Percentiles rank a stretch among this genome's conserved stretches.
Conservation (phyloP, 2,329 filamentous ascomycete genomes). For the Furcasterigmium sp. region DNA sequence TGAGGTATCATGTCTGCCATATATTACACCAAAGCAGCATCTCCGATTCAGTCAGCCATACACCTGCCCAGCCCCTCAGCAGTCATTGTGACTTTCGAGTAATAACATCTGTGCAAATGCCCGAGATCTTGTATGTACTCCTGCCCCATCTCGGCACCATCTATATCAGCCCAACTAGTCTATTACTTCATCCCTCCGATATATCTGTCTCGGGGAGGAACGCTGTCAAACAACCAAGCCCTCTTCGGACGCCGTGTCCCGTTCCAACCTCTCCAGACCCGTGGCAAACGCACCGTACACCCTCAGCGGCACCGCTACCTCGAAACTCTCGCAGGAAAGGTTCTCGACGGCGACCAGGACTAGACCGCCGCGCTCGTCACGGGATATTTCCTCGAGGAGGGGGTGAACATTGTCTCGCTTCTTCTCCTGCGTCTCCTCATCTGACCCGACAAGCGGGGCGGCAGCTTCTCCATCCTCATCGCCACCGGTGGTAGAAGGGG, state of each 20-base stretch:
- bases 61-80: too few species aligned
- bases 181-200: too few species aligned
- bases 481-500: slow-evolving; percentile 7
- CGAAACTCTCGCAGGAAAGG: slow-evolving; percentile 81
- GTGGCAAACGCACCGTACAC: slow-evolving; percentile 66
- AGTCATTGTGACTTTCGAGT: too few species aligned
- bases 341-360: slow-evolving; percentile 74
- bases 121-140: too few species aligned
- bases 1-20: too few species aligned
- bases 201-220: too few species aligned
- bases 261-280: slow-evolving; percentile 50
- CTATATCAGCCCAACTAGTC: too few species aligned
- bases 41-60: too few species aligned
- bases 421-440: slow-evolving; percentile 10
- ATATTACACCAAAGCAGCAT: too few species aligned
- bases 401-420: slow-evolving; percentile 28
- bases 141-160: too few species aligned
- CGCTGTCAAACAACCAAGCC: slow-evolving; percentile 29
- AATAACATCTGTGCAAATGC: too few species aligned
- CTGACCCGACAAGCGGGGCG: not conserved
- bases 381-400: slow-evolving; percentile 73
- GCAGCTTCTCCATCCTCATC: slow-evolving; percentile 11
- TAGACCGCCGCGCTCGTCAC: slow-evolving; percentile 69
- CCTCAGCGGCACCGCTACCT: slow-evolving; percentile 76
- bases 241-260: slow-evolving; percentile 48